Base-by-base conservation (phyloP, 106 monocot species). In the Allium cepa region DNA sequence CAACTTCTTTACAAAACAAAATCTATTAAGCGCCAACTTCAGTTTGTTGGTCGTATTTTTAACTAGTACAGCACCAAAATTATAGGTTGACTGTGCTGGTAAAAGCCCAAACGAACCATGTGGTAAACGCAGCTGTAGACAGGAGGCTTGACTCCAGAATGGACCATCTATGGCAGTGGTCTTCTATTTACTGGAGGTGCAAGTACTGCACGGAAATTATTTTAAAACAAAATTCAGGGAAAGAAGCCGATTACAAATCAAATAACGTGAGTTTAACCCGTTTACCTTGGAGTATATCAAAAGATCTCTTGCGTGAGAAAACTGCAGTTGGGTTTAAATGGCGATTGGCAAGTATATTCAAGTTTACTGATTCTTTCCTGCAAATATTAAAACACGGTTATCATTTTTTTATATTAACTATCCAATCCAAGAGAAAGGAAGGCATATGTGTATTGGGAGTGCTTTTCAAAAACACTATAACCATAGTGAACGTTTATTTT, bases 271-370 rank as follows among this genome's bases (percentile, higher is more conserved):
- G 36, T 36, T 22, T 22, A 2, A 36, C 36, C 36, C 36, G 47
- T 15, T 57, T 75, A 82, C 82, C 78, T 82, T 82, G 57, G 26
- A 7, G 49, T 62, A 77, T 26, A 58, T 66, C 66, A 58, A 74
- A 82, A 16, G 71, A 82, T 27, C 55, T 62, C 66, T 78, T 78
- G 3, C 61, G 46, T 7, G 47, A 16, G 57, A 82, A 82, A 46
- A 82, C 68, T 26, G 70, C 62, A 4, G 49, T 7, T 47, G 78
- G 71, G 45, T 78, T 78, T 26, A 62, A 62, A 28, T 69, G 45
- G 45, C 49, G 62, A 9, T 56, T 64, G 22, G 78, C 78, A 7
- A 73, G 57, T n/a, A 82, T 46, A 62, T 62, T 26, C 47, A 49
- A 50, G 12, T 66, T 67, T 4, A 78, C 52, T 7, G 53, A 78